phyloP scores from a whole-genome alignment of 192 early-diverging fungal genomes.

The Linnemannia zychae region DNA sequence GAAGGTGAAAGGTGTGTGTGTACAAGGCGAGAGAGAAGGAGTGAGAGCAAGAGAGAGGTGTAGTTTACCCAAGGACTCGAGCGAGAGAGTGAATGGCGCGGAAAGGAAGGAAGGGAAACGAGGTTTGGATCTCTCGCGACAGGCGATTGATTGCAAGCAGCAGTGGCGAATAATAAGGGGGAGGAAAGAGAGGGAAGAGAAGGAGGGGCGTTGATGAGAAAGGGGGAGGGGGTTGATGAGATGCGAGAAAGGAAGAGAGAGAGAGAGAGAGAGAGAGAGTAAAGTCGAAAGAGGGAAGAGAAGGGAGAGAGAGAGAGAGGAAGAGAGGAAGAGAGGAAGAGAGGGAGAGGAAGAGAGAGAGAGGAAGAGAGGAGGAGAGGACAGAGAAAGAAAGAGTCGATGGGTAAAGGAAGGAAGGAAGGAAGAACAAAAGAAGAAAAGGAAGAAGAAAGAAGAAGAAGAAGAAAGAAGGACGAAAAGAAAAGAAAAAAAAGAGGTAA shows the following conservation, averaged over 20 bases:
- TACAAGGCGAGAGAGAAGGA: neutral
- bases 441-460: neutral
- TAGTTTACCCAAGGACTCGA: neutral
- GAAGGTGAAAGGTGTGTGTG: neutral
- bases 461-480: neutral
- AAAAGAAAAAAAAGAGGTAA: neutral
- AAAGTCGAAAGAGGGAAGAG: neutral
- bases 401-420: neutral
- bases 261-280: neutral
- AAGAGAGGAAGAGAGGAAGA: neutral
- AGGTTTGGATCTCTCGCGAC: neutral
- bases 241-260: too few species aligned
- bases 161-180: neutral
- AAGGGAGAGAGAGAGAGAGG: neutral
- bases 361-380: neutral
- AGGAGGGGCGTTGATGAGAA: neutral
- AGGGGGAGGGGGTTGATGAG: neutral
- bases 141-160: too few species aligned
- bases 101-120: neutral
- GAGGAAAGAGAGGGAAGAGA: neutral
- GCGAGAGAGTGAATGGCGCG: neutral
- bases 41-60: neutral
- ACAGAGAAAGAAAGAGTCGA: too few species aligned
- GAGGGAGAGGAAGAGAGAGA: neutral
- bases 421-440: neutral